Evolutionary conservation across 257 asterid species (phyloP), one percentile per base, ranked within the genome.

Genomic region (Buddleja alternifolia): DNA sequence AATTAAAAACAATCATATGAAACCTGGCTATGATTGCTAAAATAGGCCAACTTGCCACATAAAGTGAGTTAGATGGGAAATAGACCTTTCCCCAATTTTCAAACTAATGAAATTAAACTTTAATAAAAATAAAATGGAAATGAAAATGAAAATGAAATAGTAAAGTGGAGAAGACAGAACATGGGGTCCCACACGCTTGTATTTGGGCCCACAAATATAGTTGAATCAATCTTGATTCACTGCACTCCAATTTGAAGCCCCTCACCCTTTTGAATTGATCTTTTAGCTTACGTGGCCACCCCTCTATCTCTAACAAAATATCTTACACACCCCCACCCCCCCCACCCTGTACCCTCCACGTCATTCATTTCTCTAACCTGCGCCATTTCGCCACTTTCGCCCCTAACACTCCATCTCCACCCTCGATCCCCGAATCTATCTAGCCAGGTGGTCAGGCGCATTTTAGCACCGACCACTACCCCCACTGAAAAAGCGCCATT

Each of bases 201-300:
- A 36, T 47, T 63, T 64, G 70, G 70, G 51, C 1, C 21, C 71
- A 36, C 40, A 7, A 36, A 54, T 3, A 7, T 23, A 40, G 16
- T 55, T 42, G 37, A 42, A 58, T 55, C 53, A 12, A 8, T 20
- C n/a, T 62, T 55, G 71, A 65, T 67, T 19, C 63, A 17, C 16
- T 12, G n/a, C 20, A 11, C 44, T 0, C 42, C 63, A 34, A 57
- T 57, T 60, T 41, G 50, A 36, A 60, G 42, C 42, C 19, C 42
- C 24, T 23, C n/a, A 11, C 29, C 10, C 37, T 24, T 44, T 52
- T 19, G 0, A 15, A 7, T 12, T 67, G 70, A 77, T 65, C 54
- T 74, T 45, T 17, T 10, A 20, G 44, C 55, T 75, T 82, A 79
- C 82, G 90, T 84, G 90, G 90, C 83, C 61, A 54, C 56, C 58